Conservation (phyloP, 352 stramenopile genomes). For the Elongisporangium anandrum region DNA sequence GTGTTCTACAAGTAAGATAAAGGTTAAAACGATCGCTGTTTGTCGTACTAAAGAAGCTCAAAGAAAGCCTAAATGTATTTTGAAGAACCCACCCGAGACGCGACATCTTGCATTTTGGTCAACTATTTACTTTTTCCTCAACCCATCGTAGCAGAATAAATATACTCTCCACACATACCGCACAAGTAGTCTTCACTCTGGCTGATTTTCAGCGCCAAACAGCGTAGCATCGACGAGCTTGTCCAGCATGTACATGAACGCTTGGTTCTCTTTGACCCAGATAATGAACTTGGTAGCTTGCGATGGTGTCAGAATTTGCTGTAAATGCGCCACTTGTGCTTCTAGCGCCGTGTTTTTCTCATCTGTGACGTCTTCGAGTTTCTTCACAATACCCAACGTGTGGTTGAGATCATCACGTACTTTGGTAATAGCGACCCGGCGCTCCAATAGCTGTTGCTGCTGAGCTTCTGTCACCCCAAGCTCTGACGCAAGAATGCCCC, state of each 20-base stretch:
- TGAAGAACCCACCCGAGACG: no score
- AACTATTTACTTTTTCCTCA: no score
- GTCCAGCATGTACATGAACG: constrained; percentile 87
- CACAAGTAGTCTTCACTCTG: constrained; percentile 4
- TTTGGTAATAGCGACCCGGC: constrained; percentile 49
- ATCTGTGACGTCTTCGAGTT: constrained; percentile 66
- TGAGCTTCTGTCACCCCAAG: constrained; percentile 65
- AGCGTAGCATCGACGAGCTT: constrained; percentile 72
- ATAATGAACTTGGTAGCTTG: constrained; percentile 85
- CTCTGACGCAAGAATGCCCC: constrained; percentile 65
- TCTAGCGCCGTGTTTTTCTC: constrained; percentile 79
- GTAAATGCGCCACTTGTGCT: constrained; percentile 58
- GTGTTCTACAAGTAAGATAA: constrained; percentile 19
- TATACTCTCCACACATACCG: no score
- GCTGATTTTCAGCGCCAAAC: constrained; percentile 12
- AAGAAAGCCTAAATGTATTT: no score
- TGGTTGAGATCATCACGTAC: constrained; percentile 69
- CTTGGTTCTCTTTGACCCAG: constrained; percentile 82
- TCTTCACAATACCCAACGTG: constrained; percentile 60
- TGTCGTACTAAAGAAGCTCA: neutral
- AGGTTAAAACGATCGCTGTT: neutral
- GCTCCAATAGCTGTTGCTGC: constrained; percentile 61
- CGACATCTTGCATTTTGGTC: no score
- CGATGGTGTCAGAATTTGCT: constrained; percentile 70
- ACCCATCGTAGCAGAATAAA: constrained; percentile 1